Evolutionary conservation across 2,329 filamentous ascomycete genomes (phyloP), one percentile per base, ranked within the genome.

Genomic region (Hypomyces rosellus): DNA sequence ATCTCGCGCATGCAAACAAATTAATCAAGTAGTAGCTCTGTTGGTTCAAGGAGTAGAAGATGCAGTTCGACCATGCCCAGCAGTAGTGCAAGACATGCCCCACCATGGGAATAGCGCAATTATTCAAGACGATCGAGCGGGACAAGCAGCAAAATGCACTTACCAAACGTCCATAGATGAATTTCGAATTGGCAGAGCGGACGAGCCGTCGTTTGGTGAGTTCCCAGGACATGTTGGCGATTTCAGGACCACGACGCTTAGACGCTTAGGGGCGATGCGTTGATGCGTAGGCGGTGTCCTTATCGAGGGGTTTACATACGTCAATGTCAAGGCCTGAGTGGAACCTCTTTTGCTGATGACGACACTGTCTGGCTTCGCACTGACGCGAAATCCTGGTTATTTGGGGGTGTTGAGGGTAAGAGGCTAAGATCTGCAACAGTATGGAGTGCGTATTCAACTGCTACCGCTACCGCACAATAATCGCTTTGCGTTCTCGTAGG

Each of bases 81-180:
- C 8, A 30, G 4, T 30, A 30, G 25, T 30, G 25, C 25, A 6
- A 30, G 25, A 30, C 25, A 30, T 11, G 25, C 25, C 25, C 25
- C 25, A 11, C 25, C 25, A 30, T 30, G 9, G 25, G 25, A 11
- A 30, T 30, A 30, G 9, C 20, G 20, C 25, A 30, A 30, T 8
- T 7, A 30, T 30, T 30, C 25, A 30, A 30, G 25, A 20, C 20
- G 5, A 20, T 20, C 20, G 5, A 20, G 25, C 4, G 25, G 6
- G 6, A 42, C 7, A 42, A 22, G 16, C 8, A 20, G 20, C 15
- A 42, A 34, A 18, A 43, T 14, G 46, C 20, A 81, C 85, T 64
- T 76, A 90, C 87, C 63, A 89, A 74, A 66, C 79, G 80, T 56
- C 85, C 86, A 67, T 82, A 88, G 57, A 90, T 82, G 68, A 82